Percentiles rank a stretch among this genome's conserved stretches.
phyloP scores from a whole-genome alignment of 2,329 filamentous ascomycete species.

The Thielaviopsis populi region DNA sequence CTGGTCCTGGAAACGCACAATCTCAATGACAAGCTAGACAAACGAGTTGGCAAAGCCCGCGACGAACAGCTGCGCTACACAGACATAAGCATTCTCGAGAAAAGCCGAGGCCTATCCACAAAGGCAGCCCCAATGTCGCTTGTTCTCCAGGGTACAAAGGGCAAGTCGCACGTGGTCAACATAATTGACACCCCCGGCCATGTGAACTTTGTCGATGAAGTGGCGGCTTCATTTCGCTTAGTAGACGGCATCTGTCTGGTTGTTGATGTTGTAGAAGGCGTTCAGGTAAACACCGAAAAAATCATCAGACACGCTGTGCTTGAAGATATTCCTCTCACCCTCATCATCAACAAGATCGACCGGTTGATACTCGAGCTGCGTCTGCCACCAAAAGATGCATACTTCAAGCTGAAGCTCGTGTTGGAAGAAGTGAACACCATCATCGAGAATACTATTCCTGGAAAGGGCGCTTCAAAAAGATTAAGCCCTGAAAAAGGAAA shows the following conservation, averaged over 20 bases:
- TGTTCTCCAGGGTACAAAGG: slow-evolving; percentile 71
- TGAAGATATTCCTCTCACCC: slow-evolving; percentile 72
- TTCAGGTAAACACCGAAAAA: slow-evolving; percentile 95
- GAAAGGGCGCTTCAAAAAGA: slow-evolving; percentile 61
- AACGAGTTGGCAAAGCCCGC: slow-evolving; percentile 61
- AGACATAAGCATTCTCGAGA: slow-evolving; percentile 76
- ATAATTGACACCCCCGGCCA: slow-evolving; percentile 93
- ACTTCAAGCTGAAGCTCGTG: slow-evolving; percentile 98
- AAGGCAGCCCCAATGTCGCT: slow-evolving; percentile 92
- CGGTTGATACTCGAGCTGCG: slow-evolving; percentile 87
- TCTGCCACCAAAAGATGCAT: slow-evolving; percentile 84
- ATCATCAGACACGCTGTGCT: slow-evolving; percentile 92
- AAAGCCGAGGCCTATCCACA: slow-evolving; percentile 78
- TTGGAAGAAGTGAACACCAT: slow-evolving; percentile 94
- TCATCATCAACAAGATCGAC: slow-evolving; percentile 97
- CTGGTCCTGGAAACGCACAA: slow-evolving; percentile 91
- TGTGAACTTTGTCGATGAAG: slow-evolving; percentile 96
- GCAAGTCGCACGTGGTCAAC: slow-evolving; percentile 91
- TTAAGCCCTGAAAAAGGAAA: slow-evolving; percentile 95
- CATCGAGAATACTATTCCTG: slow-evolving; percentile 76
- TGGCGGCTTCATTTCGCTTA: slow-evolving; percentile 71
- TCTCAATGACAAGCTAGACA: slow-evolving; percentile 61
- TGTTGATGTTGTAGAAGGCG: slow-evolving; percentile 94
- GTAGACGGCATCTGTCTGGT: slow-evolving; percentile 87
- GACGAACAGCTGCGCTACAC: slow-evolving; percentile 93